Evolutionary conservation across 192 early-diverging fungal genomes (phyloP), one percentile per base, ranked within the genome.

Genomic region (Mortierella antarctica): DNA sequence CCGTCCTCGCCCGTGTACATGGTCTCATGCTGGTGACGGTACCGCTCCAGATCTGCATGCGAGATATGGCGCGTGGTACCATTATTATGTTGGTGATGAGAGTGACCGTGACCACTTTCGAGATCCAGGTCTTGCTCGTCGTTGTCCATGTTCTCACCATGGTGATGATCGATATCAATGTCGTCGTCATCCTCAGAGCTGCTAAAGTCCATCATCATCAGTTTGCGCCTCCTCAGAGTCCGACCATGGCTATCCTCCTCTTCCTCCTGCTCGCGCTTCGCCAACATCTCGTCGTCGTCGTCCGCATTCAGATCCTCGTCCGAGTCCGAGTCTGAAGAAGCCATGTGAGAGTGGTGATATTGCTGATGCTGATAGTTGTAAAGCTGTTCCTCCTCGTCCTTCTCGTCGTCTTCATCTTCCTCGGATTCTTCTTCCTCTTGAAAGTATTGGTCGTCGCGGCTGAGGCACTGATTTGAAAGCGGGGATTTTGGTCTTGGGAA

Each of bases 401-500:
- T 72, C 20, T 67, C 63, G 8, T 64, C 60, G 20, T 75, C 67
- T 17, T 84, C 80, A 23, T 61, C 70, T 11, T 74, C 65, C 20
- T 72, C 69, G 1, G 59, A 61, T 9, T 62, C 57, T 7, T 46
- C 57, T 7, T 46, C 47, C 5, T 54, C 62, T 41, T 64, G 62
- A 20, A 42, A 51, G 17, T 51, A 52, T 49, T 78, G 65, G n/a
- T 70, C 70, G 40, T 70, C 67, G 3, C 70, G 59, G 47, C 65
- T 69, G 21, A 83, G 65, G 56, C 59, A 70, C 41, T 59, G 71
- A 18, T 44, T 71, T 7, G 71, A 70, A 3, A 88, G 67, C 6
- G 85, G 89, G 17, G 82, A 83, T n/a, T 82, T 64, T 15, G 87
- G 84, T 54, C 77, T 62, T 20, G 84, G 84, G 53, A 89, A 88